Base-by-base conservation (phyloP, 176 grass and related monocot genomes). In the Saccharum officinarum region DNA sequence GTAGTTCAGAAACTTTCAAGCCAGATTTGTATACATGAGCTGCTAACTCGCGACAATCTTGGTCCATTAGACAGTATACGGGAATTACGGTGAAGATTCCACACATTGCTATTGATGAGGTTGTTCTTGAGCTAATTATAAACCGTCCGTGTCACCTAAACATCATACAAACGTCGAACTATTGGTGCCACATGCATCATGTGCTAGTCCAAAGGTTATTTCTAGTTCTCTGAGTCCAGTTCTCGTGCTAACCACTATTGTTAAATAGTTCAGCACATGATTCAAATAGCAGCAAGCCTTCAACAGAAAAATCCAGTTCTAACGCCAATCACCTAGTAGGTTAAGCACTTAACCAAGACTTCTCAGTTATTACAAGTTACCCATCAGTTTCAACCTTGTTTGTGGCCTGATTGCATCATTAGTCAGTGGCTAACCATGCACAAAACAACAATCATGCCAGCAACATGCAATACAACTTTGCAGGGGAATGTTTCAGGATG, bases 251-350 rank as follows among this genome's bases (percentile, higher is more conserved):
- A 42, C 5, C 18, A 30, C 60, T 39, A 38, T 70, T 14, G 22
- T 10, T 87, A 36, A 61, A 38, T 80, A 62, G 57, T 70, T 50
- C 18, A n/a, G 57, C 4, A 34, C 33, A 31, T 33, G 9, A 47
- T 84, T 50, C 60, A 80, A 39, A n/a, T 39, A 71, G 20, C 38
- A 79, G 69, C 17, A 79, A 80, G 40, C 22, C 39, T 77, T 78
- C 26, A 68, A 10, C 25, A 20, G 13, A 66, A 74, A 57, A 62
- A 45, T 2, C 1, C 63, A 40, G 10, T 67, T 76, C 1, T 69
- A 69, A 54, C 49, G 4, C 31, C 4, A 75, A 42, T 0, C 15
- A 67, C 40, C 46, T n/a, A 59, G 1, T n/a, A 22, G 52, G 16
- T 22, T 8, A 59, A 59, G 20, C 20, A 59, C 7, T 59, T 7